phyloP scores from a whole-genome alignment of 495 filamentous ascomycete genomes.

The Neurospora tetraspora region DNA sequence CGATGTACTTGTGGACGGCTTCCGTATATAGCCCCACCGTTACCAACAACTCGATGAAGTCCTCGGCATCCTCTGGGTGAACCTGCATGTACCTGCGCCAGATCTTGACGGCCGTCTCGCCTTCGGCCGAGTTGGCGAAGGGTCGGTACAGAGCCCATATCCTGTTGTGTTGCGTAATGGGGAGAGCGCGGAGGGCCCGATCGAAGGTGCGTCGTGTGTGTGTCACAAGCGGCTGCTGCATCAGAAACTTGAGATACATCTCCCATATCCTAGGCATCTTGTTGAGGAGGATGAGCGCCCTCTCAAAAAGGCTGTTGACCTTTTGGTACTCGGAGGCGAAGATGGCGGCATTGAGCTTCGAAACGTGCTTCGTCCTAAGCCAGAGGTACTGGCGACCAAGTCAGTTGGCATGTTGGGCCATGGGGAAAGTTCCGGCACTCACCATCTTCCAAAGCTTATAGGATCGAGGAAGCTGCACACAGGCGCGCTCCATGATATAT shows the following conservation, averaged over 20 bases:
- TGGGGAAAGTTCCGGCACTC: constrained; percentile 8
- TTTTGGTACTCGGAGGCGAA: constrained; percentile 78
- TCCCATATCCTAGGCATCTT: constrained; percentile 99
- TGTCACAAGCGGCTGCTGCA: constrained; percentile 87
- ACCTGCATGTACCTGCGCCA: constrained; percentile 98
- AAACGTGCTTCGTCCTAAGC: constrained; percentile 73
- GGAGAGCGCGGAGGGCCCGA: constrained; percentile 85
- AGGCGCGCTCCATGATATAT: constrained; percentile 91
- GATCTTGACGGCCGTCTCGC: constrained; percentile 82
- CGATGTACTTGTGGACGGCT: constrained; percentile 87
- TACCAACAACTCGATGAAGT: constrained; percentile 81
- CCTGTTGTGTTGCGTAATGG: constrained; percentile 92
- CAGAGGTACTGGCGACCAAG: constrained; percentile 59
- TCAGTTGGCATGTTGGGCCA: background rate
- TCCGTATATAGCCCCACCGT: constrained; percentile 81
- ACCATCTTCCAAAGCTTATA: constrained; percentile 99
- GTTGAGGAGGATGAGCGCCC: constrained; percentile 87
- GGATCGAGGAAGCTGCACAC: constrained; percentile 77
- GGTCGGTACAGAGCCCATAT: constrained; percentile 90
- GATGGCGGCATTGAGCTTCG: constrained; percentile 71
- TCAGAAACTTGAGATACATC: constrained; percentile 88
- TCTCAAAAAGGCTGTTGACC: constrained; percentile 92
- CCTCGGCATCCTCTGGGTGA: constrained; percentile 90
- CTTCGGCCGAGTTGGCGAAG: constrained; percentile 89
- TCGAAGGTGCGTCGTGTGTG: constrained; percentile 87